phyloP scores from a whole-genome alignment of 768 basidiomycete genomes.

The Trametes gibbosa region DNA sequence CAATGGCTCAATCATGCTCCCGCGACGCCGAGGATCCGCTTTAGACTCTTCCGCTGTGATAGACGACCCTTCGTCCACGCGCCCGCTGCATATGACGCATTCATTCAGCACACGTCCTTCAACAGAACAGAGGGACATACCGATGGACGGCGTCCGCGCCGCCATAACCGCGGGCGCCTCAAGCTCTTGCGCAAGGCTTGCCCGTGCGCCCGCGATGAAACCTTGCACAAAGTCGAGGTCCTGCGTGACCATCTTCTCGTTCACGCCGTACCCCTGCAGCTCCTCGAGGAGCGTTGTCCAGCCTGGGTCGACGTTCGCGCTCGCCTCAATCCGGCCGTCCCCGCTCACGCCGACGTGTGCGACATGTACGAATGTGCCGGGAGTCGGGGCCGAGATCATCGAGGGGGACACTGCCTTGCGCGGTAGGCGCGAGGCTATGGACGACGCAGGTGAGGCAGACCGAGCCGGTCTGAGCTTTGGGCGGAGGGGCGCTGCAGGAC shows the following conservation, averaged over 20 bases:
- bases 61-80: neutral
- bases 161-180: neutral
- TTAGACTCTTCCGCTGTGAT: neutral
- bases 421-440: neutral
- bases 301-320: conserved; percentile 49
- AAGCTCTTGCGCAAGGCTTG: conserved; percentile 18
- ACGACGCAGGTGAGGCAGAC: neutral
- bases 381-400: conserved; percentile 56
- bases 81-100: neutral
- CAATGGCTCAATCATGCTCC: too few species aligned
- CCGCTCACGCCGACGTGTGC: conserved; percentile 60
- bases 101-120: neutral
- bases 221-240: conserved; percentile 38
- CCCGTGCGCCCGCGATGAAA: conserved; percentile 27
- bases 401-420: conserved; percentile 31
- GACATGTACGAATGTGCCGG: conserved; percentile 64
- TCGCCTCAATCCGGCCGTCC: conserved; percentile 50
- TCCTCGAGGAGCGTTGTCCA: conserved; percentile 44
- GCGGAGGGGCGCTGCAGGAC: neutral
- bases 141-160: neutral
- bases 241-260: conserved; percentile 28
- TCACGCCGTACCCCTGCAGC: conserved; percentile 40
- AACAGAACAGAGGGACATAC: neutral
- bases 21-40: too few species aligned
- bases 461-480: neutral